phyloP scores from a whole-genome alignment of 805 yeast genomes.

The Suhomyces xylopsoci region DNA sequence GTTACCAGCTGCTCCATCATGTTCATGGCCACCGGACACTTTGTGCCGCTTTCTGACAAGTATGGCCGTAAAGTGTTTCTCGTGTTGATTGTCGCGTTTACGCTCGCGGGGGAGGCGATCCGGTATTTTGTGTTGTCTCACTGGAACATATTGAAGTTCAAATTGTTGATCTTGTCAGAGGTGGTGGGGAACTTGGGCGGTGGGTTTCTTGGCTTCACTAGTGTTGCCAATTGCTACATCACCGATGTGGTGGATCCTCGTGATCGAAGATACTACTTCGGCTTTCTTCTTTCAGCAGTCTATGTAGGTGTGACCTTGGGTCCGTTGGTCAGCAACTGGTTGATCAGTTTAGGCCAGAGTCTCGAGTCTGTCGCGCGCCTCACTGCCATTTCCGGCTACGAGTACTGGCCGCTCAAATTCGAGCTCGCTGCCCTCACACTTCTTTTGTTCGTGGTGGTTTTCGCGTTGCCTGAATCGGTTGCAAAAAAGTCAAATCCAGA shows the following conservation, averaged over 20 bases:
- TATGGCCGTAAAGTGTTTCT: constrained; percentile 34
- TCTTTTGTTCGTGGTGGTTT: constrained; percentile 21
- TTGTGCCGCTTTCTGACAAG: constrained; percentile 37
- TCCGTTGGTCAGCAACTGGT: constrained; percentile 53
- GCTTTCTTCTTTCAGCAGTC: constrained; percentile 56
- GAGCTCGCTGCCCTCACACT: constrained; percentile 33
- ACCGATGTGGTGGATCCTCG: constrained; percentile 69
- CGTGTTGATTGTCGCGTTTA: constrained; percentile 14
- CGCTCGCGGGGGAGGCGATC: constrained; percentile 20
- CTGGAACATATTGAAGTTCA: constrained; percentile 28
- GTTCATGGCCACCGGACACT: constrained; percentile 55
- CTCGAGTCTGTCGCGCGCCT: not conserved
- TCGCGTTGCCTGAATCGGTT: constrained; percentile 20
- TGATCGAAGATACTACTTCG: constrained; percentile 56
- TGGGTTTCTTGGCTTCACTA: constrained; percentile 52
- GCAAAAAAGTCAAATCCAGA: constrained; percentile 45
- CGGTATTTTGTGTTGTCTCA: constrained; percentile 24
- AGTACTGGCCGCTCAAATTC: constrained; percentile 31
- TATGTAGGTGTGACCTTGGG: constrained; percentile 63
- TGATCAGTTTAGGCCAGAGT: constrained; percentile 9
- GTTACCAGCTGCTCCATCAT: constrained; percentile 44
- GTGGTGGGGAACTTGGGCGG: constrained; percentile 58
- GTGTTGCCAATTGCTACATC: constrained; percentile 64
- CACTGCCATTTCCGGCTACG: constrained; percentile 11
- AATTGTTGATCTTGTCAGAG: constrained; percentile 41